phyloP scores from a whole-genome alignment of 2,329 filamentous ascomycete genomes.

The Diatrype stigma region DNA sequence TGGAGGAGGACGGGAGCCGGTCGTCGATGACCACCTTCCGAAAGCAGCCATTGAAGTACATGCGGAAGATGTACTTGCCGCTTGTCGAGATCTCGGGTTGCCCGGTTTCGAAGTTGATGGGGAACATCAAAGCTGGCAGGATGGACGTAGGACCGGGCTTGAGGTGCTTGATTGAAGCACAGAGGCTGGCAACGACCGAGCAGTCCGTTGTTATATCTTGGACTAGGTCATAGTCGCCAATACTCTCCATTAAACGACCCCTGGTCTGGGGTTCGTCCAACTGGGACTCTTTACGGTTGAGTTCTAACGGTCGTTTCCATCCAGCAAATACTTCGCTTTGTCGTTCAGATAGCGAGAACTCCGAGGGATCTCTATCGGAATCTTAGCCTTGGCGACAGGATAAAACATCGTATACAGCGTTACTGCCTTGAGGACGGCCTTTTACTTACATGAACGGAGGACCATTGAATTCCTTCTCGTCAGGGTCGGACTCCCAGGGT shows the following conservation, averaged over 20 bases:
- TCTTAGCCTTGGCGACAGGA: conserved; percentile 10
- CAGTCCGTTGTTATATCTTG: conserved; percentile 96
- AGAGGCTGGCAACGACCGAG: conserved; percentile 93
- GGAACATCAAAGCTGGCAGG: conserved; percentile 69
- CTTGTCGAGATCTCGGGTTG: conserved; percentile 65
- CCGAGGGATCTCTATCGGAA: conserved; percentile 58
- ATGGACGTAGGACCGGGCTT: conserved; percentile 66
- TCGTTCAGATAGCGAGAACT: conserved; percentile 67
- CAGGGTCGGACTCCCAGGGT: conserved; percentile 70
- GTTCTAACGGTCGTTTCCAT: conserved; percentile 75
- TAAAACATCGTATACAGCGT: not conserved
- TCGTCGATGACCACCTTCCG: conserved; percentile 87
- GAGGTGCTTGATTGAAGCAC: conserved; percentile 69
- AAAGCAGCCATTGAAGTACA: conserved; percentile 94
- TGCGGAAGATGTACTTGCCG: conserved; percentile 86
- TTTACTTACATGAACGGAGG: conserved; percentile 59
- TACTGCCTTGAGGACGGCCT: conserved; percentile 6
- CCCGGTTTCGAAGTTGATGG: conserved; percentile 58
- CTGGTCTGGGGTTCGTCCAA: conserved; percentile 1
- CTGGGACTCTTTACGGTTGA: conserved; percentile 42
- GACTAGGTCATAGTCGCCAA: conserved; percentile 70
- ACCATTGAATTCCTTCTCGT: conserved; percentile 58
- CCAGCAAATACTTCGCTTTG: conserved; percentile 74
- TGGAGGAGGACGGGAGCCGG: conserved; percentile 73
- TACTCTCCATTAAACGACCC: conserved; percentile 29